Evolutionary conservation across 192 early-diverging fungal species (phyloP).

Genomic region (Paraglomus brasilianum): DNA sequence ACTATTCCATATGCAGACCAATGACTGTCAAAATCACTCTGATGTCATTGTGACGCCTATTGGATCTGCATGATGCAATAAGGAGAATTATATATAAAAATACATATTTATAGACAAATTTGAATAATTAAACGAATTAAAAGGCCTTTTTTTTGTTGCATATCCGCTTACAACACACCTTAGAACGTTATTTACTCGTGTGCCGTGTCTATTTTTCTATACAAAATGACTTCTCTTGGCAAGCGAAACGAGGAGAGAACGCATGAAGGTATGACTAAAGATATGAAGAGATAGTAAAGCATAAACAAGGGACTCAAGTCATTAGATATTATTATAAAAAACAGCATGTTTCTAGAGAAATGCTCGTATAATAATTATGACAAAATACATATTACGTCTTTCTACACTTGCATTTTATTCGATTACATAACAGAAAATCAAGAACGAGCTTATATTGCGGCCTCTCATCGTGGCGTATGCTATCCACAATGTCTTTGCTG

Average conservation of each 20-base stretch:
- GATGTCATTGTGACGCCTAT: too few species aligned
- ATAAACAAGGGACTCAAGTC: too few species aligned
- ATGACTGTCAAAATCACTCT: too few species aligned
- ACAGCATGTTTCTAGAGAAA: not conserved
- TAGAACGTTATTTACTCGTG: too few species aligned
- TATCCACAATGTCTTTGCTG: not conserved
- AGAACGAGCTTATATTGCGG: conserved; percentile 36
- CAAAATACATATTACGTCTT: not conserved
- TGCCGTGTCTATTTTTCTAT: not conserved
- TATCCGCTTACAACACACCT: too few species aligned
- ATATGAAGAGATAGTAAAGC: not conserved
- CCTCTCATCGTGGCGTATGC: conserved; percentile 34
- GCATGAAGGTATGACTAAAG: conserved; percentile 21
- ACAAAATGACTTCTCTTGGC: conserved; percentile 17
- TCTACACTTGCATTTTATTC: not conserved
- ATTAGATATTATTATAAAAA: too few species aligned
- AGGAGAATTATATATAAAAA: too few species aligned
- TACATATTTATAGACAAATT: too few species aligned
- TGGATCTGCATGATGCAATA: too few species aligned
- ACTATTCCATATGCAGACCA: too few species aligned
- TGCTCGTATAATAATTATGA: not conserved
- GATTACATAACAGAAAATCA: conserved; percentile 29
- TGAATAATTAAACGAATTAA: too few species aligned
- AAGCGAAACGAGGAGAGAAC: conserved; percentile 32
- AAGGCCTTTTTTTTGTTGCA: too few species aligned